These are phyloP conservation scores for Suillus plorans DNA, from an alignment of 768 basidiomycete species.

Conservation along the genomic window DNA sequence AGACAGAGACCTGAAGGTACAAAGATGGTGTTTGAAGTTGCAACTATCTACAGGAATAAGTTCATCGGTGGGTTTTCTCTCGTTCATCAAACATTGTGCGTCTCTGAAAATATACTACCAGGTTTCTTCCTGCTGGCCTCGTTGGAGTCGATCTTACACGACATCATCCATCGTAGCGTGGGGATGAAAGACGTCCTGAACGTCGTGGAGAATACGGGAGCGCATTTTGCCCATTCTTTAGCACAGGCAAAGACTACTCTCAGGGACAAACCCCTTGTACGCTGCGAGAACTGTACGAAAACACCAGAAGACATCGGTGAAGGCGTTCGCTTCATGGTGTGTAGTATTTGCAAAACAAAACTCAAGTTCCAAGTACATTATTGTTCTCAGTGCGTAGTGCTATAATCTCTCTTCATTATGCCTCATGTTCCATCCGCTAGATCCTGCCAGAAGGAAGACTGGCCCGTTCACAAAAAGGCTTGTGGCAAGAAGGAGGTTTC, in stretches of 20 bases:
- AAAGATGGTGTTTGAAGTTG: slow-evolving; percentile 7
- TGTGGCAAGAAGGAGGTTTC: slow-evolving; percentile 20
- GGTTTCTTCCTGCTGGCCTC: slow-evolving; percentile 8
- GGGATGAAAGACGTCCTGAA: slow-evolving; percentile 3
- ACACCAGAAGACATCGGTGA: slow-evolving; percentile 16
- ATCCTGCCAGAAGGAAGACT: slow-evolving; percentile 18
- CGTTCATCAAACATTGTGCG: not conserved
- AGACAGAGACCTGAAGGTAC: not conserved
- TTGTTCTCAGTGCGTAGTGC: slow-evolving; percentile 14
- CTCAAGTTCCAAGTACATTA: slow-evolving; percentile 17
- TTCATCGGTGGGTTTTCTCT: slow-evolving; percentile 16
- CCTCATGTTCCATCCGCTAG: slow-evolving; percentile 4
- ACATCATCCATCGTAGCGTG: not conserved
- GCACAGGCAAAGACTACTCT: not conserved
- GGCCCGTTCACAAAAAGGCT: slow-evolving; percentile 15
- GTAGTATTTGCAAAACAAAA: slow-evolving; percentile 18
- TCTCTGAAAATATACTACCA: not conserved
- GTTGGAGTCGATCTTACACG: slow-evolving; percentile 5
- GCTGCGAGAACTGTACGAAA: slow-evolving; percentile 20
- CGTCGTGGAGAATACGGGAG: slow-evolving; percentile 1
- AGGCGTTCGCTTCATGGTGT: slow-evolving; percentile 19
- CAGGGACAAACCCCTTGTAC: slow-evolving; percentile 16
- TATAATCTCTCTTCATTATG: not conserved
- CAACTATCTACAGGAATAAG: slow-evolving; percentile 17
- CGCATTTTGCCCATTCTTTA: not conserved